These are phyloP conservation scores for Scytalidium lignicola DNA, from an alignment of 2,329 filamentous ascomycete genomes.

Conservation along the genomic window DNA sequence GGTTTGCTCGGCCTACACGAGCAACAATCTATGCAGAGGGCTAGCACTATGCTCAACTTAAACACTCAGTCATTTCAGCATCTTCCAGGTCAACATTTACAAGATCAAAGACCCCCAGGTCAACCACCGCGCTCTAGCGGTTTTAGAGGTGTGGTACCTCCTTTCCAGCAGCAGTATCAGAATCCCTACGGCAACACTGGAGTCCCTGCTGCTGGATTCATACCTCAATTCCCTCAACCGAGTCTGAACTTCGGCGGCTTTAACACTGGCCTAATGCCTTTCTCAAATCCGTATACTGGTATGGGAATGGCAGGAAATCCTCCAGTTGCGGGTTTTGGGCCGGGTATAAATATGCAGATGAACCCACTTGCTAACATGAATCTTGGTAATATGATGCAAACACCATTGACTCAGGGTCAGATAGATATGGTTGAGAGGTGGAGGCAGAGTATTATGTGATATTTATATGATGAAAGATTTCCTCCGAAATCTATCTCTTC, in stretches of 20 bases:
- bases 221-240: constrained; percentile 19
- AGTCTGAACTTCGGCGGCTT: constrained; percentile 9
- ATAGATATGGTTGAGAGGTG: constrained; percentile 31
- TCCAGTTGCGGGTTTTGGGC: constrained; percentile 8
- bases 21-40: constrained; percentile 14
- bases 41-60: constrained; percentile 23
- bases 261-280: constrained; percentile 15
- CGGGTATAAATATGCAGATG: constrained; percentile 11
- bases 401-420: constrained; percentile 23
- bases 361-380: constrained; percentile 12
- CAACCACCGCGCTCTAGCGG: constrained; percentile 9
- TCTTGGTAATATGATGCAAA: constrained; percentile 12
- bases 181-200: background rate
- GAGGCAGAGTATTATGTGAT: constrained; percentile 28
- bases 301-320: constrained; percentile 12
- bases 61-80: constrained; percentile 7
- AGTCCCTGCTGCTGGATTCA: background rate
- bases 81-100: background rate
- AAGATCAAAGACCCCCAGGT: background rate
- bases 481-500: background rate
- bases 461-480: background rate
- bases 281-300: constrained; percentile 17
- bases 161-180: too few species aligned
- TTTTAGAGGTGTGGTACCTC: constrained; percentile 14
- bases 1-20: constrained; percentile 27